Conservation (phyloP, 768 basidiomycete genomes). For the Auricularia sp. region DNA sequence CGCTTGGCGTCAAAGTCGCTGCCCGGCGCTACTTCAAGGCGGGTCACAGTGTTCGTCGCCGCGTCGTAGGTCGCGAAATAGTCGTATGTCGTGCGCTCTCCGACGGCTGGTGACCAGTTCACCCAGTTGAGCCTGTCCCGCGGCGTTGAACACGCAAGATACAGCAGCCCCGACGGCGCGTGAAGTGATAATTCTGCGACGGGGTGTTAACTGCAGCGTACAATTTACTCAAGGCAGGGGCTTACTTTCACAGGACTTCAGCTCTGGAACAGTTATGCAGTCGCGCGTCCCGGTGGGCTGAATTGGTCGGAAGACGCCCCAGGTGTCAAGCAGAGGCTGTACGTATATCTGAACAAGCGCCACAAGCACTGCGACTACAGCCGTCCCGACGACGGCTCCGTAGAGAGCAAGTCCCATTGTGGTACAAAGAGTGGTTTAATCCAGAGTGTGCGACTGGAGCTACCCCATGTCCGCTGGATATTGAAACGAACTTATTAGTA, state of each 20-base stretch:
- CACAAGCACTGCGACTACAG: too few species aligned
- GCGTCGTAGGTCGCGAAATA: conserved; percentile 55
- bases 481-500: too few species aligned
- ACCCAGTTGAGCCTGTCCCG: background rate
- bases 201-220: background rate
- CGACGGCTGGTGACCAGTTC: conserved; percentile 17
- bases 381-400: too few species aligned
- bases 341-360: too few species aligned
- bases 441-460: too few species aligned
- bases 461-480: too few species aligned
- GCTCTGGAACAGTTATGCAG: background rate
- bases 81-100: conserved; percentile 30
- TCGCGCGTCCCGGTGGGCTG: background rate
- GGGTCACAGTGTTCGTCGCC: conserved; percentile 31
- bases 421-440: too few species aligned
- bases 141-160: conserved; percentile 48
- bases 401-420: too few species aligned
- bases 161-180: conserved; percentile 43
- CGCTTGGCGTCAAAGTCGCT: conserved; percentile 14
- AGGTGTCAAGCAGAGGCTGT: too few species aligned
- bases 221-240: too few species aligned
- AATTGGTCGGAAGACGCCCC: background rate
- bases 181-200: conserved; percentile 47
- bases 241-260: background rate
- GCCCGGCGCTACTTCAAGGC: conserved; percentile 33